Conservation (phyloP, 345 rosid species). For the Chamaenerion angustifolium region DNA sequence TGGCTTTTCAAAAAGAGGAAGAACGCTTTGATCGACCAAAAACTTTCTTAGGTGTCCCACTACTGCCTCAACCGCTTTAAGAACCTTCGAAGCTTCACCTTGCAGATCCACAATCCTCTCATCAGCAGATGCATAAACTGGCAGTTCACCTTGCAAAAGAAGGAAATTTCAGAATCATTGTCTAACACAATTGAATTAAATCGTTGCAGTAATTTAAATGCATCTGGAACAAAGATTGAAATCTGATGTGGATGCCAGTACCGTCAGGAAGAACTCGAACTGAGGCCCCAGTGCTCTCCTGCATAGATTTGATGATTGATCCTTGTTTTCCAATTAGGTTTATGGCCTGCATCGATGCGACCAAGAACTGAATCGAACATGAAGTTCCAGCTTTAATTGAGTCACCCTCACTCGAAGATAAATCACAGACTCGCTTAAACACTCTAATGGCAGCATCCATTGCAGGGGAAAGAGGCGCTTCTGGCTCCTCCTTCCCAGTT, state of each 20-base stretch:
- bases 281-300: conserved; percentile 63
- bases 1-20: conserved; percentile 64
- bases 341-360: conserved; percentile 75
- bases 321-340: conserved; percentile 91
- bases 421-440: conserved; percentile 36
- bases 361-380: conserved; percentile 57
- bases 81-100: conserved; percentile 57
- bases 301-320: conserved; percentile 69
- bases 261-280: conserved; percentile 72
- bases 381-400: conserved; percentile 20
- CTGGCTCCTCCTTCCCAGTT: conserved; percentile 53
- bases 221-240: too few relatives aligned
- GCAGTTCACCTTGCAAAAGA: conserved; percentile 39
- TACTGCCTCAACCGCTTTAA: conserved; percentile 53
- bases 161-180: neutral
- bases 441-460: conserved; percentile 43
- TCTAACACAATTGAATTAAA: too few relatives aligned
- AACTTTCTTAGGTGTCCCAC: conserved; percentile 68
- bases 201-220: too few relatives aligned
- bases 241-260: conserved; percentile 7
- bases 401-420: conserved; percentile 26
- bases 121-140: conserved; percentile 41
- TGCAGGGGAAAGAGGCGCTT: conserved; percentile 37
- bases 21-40: conserved; percentile 63
- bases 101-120: conserved; percentile 64